These are phyloP conservation scores for Cladosporium oxysporum DNA, from an alignment of 2,329 filamentous ascomycete species.

Conservation along the genomic window DNA sequence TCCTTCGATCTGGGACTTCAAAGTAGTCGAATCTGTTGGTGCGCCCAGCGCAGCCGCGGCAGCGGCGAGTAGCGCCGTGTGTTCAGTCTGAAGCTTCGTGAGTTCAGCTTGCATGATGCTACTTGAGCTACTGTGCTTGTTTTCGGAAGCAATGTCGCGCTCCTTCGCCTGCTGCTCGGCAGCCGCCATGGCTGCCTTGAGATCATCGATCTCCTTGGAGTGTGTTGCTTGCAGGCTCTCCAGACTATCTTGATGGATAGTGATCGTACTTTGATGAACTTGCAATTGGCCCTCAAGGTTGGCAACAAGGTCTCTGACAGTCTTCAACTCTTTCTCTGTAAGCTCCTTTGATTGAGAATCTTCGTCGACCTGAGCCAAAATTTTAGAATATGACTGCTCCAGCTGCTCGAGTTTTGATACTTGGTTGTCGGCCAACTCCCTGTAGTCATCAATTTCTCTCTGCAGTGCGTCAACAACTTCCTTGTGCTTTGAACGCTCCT, in stretches of 20 bases:
- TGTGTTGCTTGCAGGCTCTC: constrained; percentile 57
- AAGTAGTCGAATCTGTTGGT: constrained; percentile 51
- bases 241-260: constrained; percentile 56
- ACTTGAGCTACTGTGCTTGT: constrained; percentile 36
- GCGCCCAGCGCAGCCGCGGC: constrained; percentile 66
- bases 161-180: constrained; percentile 35
- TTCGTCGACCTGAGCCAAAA: constrained; percentile 68
- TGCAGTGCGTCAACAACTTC: constrained; percentile 62
- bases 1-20: constrained; percentile 46
- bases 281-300: constrained; percentile 60
- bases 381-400: constrained; percentile 68
- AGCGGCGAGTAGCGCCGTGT: constrained; percentile 61
- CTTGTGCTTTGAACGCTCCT: constrained; percentile 49
- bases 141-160: constrained; percentile 40
- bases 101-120: constrained; percentile 61
- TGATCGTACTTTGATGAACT: constrained; percentile 56
- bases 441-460: constrained; percentile 78
- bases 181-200: constrained; percentile 57
- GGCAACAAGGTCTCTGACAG: constrained; percentile 52
- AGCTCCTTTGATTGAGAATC: constrained; percentile 62
- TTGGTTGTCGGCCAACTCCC: constrained; percentile 69
- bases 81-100: constrained; percentile 59
- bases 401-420: constrained; percentile 70
- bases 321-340: constrained; percentile 54
- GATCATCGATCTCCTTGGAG: constrained; percentile 59